These are phyloP conservation scores for Uncinocarpus reesii DNA, from an alignment of 2,329 filamentous ascomycete genomes.

Conservation along the genomic window DNA sequence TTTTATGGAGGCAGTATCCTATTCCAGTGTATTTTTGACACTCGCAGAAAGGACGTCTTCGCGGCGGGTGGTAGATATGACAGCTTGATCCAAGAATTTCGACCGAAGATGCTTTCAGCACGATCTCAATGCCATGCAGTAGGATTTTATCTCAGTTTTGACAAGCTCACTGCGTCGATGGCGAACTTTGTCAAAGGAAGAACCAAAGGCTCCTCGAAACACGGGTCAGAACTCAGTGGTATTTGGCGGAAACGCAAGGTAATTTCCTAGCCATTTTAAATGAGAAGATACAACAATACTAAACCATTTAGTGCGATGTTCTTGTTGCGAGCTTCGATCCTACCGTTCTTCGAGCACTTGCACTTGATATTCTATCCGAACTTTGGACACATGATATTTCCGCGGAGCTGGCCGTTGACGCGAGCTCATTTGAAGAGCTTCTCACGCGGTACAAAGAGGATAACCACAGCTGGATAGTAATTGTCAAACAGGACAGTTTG, in stretches of 20 bases:
- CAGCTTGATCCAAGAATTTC: conserved; percentile 71
- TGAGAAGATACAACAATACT: not conserved
- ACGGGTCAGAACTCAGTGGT: conserved; percentile 53
- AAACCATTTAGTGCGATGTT: conserved; percentile 59
- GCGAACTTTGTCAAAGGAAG: conserved; percentile 41
- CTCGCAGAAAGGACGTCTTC: conserved; percentile 67
- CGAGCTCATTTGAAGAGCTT: conserved; percentile 68
- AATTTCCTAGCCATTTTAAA: conserved; percentile 26
- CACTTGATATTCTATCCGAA: conserved; percentile 64
- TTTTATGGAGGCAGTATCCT: conserved; percentile 80
- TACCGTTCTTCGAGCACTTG: conserved; percentile 61
- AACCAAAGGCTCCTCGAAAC: conserved; percentile 54
- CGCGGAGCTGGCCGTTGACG: conserved; percentile 74
- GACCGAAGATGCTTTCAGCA: conserved; percentile 55
- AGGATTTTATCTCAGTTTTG: conserved; percentile 84
- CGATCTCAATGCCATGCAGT: conserved; percentile 67
- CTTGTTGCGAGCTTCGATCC: conserved; percentile 81
- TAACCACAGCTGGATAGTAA: conserved; percentile 78
- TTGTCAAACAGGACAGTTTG: conserved; percentile 61
- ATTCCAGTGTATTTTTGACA: conserved; percentile 87
- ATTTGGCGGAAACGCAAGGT: conserved; percentile 56
- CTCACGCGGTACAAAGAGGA: conserved; percentile 55
- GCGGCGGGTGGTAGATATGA: conserved; percentile 93
- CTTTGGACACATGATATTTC: conserved; percentile 79
- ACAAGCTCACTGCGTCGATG: conserved; percentile 60